Evolutionary conservation across 2,329 filamentous ascomycete species (phyloP).

Genomic region (Trichoderma breve): DNA sequence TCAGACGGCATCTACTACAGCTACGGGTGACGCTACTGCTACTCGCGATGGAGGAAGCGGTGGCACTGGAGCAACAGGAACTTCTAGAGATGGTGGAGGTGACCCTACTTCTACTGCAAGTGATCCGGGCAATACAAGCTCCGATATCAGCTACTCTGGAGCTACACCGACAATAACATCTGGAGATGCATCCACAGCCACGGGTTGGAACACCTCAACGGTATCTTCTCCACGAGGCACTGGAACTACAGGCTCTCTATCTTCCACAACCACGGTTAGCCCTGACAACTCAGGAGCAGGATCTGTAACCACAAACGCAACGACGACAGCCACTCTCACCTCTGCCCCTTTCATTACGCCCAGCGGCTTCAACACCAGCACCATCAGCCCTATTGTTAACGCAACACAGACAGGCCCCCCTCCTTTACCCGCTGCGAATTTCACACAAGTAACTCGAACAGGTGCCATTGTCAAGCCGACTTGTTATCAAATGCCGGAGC

Average conservation of each 20-base stretch:
- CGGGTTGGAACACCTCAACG: conserved; percentile 15
- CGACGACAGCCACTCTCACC: not conserved
- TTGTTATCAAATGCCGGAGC: conserved; percentile 32
- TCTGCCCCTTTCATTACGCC: conserved; percentile 19
- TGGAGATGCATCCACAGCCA: not conserved
- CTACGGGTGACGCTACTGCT: not conserved
- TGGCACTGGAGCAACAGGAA: not conserved
- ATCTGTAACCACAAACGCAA: not conserved
- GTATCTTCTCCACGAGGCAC: not conserved
- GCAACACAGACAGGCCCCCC: conserved; percentile 15
- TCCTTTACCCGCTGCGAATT: conserved; percentile 31
- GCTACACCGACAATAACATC: conserved; percentile 1
- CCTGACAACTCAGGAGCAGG: not conserved
- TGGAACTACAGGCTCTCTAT: not conserved
- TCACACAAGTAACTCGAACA: conserved; percentile 34
- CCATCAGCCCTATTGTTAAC: not conserved
- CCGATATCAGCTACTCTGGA: not conserved
- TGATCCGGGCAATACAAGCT: not conserved
- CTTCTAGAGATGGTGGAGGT: not conserved
- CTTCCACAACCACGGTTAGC: not conserved
- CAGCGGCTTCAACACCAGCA: conserved; percentile 15
- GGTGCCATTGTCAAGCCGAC: conserved; percentile 30
- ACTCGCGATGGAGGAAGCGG: not conserved
- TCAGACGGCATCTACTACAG: not conserved
- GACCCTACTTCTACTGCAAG: not conserved